phyloP scores from a whole-genome alignment of 805 yeast species.

The Candida nanaspora region DNA sequence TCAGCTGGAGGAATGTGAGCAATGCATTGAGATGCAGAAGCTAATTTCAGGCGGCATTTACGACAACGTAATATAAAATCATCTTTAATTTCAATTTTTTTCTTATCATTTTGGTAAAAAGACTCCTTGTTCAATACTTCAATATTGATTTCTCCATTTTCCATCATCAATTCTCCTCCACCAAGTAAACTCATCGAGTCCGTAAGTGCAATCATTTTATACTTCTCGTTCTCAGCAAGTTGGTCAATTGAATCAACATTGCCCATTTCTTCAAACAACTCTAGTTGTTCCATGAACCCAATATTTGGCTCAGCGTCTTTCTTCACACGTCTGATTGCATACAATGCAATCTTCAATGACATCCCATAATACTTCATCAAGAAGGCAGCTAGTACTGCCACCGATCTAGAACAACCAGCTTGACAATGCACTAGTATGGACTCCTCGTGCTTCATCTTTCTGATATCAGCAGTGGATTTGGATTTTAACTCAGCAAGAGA shows the following conservation, averaged over 20 bases:
- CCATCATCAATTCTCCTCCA: no score
- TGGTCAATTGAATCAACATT: slow-evolving; percentile 30
- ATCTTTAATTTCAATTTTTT: slow-evolving; percentile 12
- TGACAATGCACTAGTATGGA: slow-evolving; percentile 46
- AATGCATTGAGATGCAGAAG: slow-evolving; percentile 53
- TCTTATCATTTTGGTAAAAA: slow-evolving; percentile 1
- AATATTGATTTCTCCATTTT: background rate
- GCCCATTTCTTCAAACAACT: slow-evolving; percentile 43
- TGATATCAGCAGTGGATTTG: slow-evolving; percentile 7
- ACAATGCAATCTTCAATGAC: slow-evolving; percentile 52
- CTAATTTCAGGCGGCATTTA: slow-evolving; percentile 69
- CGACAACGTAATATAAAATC: slow-evolving; percentile 59
- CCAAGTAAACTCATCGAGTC: slow-evolving; percentile 27
- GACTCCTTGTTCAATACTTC: background rate
- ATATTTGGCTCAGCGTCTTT: slow-evolving; percentile 61
- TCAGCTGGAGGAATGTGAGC: slow-evolving; percentile 53
- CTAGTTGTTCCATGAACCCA: slow-evolving; percentile 66
- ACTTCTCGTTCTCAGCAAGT: slow-evolving; percentile 15
- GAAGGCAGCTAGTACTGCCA: slow-evolving; percentile 37
- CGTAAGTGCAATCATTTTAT: slow-evolving; percentile 36
- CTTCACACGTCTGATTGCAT: slow-evolving; percentile 66
- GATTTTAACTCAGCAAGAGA: background rate
- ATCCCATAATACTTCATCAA: slow-evolving; percentile 49
- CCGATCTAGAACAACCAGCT: slow-evolving; percentile 46
- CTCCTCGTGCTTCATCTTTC: slow-evolving; percentile 30